These are phyloP conservation scores for Aspergillus cejpii DNA, from an alignment of 2,329 filamentous ascomycete genomes.

Conservation along the genomic window DNA sequence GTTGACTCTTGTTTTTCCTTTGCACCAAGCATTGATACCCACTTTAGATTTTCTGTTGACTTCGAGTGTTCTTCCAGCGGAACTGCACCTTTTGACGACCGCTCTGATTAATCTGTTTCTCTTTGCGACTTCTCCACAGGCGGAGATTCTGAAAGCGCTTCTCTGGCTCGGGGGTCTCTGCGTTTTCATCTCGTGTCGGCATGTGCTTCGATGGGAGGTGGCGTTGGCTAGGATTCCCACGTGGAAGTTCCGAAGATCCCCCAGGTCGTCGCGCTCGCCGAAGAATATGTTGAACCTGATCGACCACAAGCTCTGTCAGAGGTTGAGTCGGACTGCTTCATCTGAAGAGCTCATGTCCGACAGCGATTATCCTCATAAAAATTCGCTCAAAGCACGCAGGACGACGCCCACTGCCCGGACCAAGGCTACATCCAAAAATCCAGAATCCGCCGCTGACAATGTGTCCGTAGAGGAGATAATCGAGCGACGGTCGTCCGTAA, in stretches of 20 bases:
- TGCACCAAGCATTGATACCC: slow-evolving; percentile 70
- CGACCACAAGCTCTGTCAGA: slow-evolving; percentile 44
- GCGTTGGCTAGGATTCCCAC: slow-evolving; percentile 79
- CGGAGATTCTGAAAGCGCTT: slow-evolving; percentile 74
- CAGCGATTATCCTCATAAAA: slow-evolving; percentile 29
- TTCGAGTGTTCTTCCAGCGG: slow-evolving; percentile 77
- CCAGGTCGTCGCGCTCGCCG: slow-evolving; percentile 32
- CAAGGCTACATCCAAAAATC: slow-evolving; percentile 11
- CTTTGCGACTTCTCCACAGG: slow-evolving; percentile 72
- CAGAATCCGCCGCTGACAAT: slow-evolving; percentile 21
- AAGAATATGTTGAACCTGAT: slow-evolving; percentile 38
- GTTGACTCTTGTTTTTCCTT: slow-evolving; percentile 64
- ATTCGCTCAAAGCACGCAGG: slow-evolving; percentile 33
- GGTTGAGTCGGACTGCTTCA: slow-evolving; percentile 39
- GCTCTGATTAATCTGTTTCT: slow-evolving; percentile 75
- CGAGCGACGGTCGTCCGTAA: slow-evolving; percentile 11
- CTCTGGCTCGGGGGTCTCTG: slow-evolving; percentile 78
- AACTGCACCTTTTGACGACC: slow-evolving; percentile 79
- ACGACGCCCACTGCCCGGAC: slow-evolving; percentile 18
- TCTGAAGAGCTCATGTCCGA: slow-evolving; percentile 35
- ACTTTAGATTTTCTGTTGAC: slow-evolving; percentile 75
- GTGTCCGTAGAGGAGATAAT: slow-evolving; percentile 20
- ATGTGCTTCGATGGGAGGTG: slow-evolving; percentile 75
- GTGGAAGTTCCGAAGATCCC: slow-evolving; percentile 70
- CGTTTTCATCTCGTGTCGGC: slow-evolving; percentile 64